phyloP scores from a whole-genome alignment of 2,329 filamentous ascomycete species.

The Macrophomina phaseolina region DNA sequence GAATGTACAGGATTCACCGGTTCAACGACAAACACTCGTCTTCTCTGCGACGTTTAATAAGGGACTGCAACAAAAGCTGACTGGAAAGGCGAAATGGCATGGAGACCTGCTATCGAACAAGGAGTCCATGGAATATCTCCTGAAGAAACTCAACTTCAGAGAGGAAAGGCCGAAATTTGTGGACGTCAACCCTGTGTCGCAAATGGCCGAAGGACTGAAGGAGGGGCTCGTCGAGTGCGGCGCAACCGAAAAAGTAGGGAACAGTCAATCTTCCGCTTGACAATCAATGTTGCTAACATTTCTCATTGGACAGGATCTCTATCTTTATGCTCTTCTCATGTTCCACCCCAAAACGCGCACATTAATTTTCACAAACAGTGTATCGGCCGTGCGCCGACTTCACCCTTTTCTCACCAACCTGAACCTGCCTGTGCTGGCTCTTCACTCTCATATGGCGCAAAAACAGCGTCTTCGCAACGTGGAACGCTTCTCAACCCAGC shows the following conservation, averaged over 20 bases:
- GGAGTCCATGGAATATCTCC: slow-evolving; percentile 89
- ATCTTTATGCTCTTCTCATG: slow-evolving; percentile 85
- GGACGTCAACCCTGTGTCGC: slow-evolving; percentile 85
- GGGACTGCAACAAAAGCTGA: slow-evolving; percentile 86
- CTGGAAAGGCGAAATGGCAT: slow-evolving; percentile 71
- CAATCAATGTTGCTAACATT: slow-evolving; percentile 29
- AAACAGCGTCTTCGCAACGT: slow-evolving; percentile 93
- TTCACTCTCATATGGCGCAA: slow-evolving; percentile 95
- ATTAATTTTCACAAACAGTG: slow-evolving; percentile 94
- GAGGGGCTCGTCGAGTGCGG: slow-evolving; percentile 93
- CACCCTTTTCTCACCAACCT: slow-evolving; percentile 84
- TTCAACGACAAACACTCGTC: slow-evolving; percentile 81
- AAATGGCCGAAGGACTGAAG: slow-evolving; percentile 84
- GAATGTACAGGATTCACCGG: slow-evolving; percentile 30
- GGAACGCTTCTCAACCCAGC: slow-evolving; percentile 78
- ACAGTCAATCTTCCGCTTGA: not conserved
- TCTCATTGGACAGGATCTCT: slow-evolving; percentile 70
- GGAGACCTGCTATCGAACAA: slow-evolving; percentile 71
- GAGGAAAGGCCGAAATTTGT: slow-evolving; percentile 86
- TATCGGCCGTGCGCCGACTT: slow-evolving; percentile 86
- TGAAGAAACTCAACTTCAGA: slow-evolving; percentile 87
- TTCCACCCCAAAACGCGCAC: slow-evolving; percentile 81
- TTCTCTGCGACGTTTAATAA: slow-evolving; percentile 98
- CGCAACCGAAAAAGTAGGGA: slow-evolving; percentile 80
- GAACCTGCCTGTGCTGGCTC: slow-evolving; percentile 72